These are phyloP conservation scores for Coniochaeta sp. DNA, from an alignment of 2,329 filamentous ascomycete species.

Conservation along the genomic window DNA sequence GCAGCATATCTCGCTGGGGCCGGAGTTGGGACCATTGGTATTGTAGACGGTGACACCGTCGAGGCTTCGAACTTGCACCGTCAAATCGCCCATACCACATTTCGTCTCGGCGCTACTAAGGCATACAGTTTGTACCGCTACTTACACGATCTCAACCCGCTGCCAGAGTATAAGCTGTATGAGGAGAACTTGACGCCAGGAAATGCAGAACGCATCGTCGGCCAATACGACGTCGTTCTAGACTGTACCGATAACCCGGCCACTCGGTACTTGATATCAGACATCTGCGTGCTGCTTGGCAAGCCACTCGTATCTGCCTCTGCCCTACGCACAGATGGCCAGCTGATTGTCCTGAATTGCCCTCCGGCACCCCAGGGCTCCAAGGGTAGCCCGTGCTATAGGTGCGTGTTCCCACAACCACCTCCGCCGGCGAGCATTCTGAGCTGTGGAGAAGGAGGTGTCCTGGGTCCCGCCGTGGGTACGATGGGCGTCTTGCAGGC, in stretches of 20 bases:
- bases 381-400: slow-evolving; percentile 76
- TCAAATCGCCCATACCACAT: slow-evolving; percentile 73
- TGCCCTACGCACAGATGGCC: slow-evolving; percentile 80
- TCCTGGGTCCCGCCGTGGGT: slow-evolving; percentile 87
- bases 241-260: slow-evolving; percentile 95
- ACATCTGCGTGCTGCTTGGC: slow-evolving; percentile 71
- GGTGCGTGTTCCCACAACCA: slow-evolving; percentile 84
- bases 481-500: slow-evolving; percentile 91
- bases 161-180: slow-evolving; percentile 57
- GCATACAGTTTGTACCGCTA: slow-evolving; percentile 66
- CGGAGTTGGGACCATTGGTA: slow-evolving; percentile 73
- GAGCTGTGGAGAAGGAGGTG: slow-evolving; percentile 87
- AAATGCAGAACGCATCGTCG: slow-evolving; percentile 60
- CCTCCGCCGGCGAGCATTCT: slow-evolving; percentile 76
- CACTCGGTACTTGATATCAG: slow-evolving; percentile 86
- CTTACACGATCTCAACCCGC: slow-evolving; percentile 59
- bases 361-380: slow-evolving; percentile 57
- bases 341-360: slow-evolving; percentile 81
- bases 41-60: slow-evolving; percentile 83
- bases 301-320: slow-evolving; percentile 86
- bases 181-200: slow-evolving; percentile 57
- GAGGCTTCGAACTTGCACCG: slow-evolving; percentile 89
- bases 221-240: slow-evolving; percentile 72
- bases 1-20: slow-evolving; percentile 88
- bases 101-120: slow-evolving; percentile 66